Evolutionary conservation across 192 early-diverging fungal species (phyloP).

Genomic region (Backusella parvicylindrica): DNA sequence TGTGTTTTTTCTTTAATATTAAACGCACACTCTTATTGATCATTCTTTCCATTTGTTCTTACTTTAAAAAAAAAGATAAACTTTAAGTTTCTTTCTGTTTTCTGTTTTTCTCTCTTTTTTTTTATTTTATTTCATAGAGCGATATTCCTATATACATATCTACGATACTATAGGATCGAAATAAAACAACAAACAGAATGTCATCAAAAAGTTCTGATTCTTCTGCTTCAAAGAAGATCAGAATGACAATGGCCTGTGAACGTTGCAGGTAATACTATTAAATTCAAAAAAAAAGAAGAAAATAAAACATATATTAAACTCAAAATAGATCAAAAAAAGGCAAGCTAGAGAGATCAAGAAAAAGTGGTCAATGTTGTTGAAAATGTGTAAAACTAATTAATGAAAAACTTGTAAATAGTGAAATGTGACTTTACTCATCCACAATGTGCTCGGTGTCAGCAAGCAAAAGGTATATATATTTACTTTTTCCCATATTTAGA

Average conservation of each 20-base stretch:
- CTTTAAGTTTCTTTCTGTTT: not conserved
- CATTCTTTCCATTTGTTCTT: not conserved
- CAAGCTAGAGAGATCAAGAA: not conserved
- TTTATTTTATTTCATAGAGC: not conserved
- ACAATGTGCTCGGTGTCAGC: slow-evolving; percentile 24
- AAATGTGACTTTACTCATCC: slow-evolving; percentile 39
- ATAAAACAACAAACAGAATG: not conserved
- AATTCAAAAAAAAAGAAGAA: no score
- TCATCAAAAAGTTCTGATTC: not conserved
- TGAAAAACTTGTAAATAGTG: slow-evolving; percentile 14
- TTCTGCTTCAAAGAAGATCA: slow-evolving; percentile 31
- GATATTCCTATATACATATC: not conserved
- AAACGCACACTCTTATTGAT: not conserved
- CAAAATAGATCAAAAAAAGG: slow-evolving; percentile 29
- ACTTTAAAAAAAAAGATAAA: not conserved
- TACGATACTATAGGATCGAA: not conserved
- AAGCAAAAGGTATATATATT: slow-evolving; percentile 16
- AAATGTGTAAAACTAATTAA: not conserved
- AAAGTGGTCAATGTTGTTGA: not conserved
- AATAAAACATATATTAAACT: not conserved
- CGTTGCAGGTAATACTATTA: slow-evolving; percentile 30
- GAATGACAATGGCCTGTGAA: slow-evolving; percentile 41
- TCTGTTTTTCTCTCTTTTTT: not conserved
- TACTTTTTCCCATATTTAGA: not conserved
- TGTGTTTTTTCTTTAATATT: not conserved